Conservation (phyloP, 306 rosid species). For the Prunus davidiana region DNA sequence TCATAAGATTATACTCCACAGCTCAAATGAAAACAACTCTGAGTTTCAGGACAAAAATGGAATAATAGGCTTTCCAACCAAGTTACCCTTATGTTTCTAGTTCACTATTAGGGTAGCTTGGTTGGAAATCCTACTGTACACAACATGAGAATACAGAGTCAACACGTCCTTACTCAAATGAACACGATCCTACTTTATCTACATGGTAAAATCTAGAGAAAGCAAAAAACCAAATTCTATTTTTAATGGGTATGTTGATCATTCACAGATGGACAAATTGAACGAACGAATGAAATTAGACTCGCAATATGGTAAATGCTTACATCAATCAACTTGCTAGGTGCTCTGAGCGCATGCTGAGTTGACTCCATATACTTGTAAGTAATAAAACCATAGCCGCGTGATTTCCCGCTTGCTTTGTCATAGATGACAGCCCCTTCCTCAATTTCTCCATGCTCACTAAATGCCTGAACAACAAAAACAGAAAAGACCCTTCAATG, state of each 20-base stretch:
- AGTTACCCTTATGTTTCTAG: not conserved
- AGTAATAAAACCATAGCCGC: conserved; percentile 84
- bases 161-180: not conserved
- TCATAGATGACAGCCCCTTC: conserved; percentile 74
- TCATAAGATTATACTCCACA: not conserved
- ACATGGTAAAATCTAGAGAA: not conserved
- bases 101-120: not conserved
- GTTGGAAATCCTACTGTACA: not conserved
- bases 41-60: not conserved
- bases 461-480: conserved; percentile 50
- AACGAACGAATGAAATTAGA: not conserved
- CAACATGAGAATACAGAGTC: not conserved
- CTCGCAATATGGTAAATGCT: conserved; percentile 19
- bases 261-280: not conserved
- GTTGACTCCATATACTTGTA: conserved; percentile 73
- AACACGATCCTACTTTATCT: not conserved
- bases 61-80: not conserved
- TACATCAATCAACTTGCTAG: conserved; percentile 82
- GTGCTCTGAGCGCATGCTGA: conserved; percentile 61
- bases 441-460: conserved; percentile 77
- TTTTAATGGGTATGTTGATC: not conserved
- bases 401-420: conserved; percentile 61
- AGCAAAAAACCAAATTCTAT: not conserved
- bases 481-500: not conserved
- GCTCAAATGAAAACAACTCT: not conserved